phyloP scores from a whole-genome alignment of 2,329 filamentous ascomycete genomes.

The Colletotrichum eleusines region DNA sequence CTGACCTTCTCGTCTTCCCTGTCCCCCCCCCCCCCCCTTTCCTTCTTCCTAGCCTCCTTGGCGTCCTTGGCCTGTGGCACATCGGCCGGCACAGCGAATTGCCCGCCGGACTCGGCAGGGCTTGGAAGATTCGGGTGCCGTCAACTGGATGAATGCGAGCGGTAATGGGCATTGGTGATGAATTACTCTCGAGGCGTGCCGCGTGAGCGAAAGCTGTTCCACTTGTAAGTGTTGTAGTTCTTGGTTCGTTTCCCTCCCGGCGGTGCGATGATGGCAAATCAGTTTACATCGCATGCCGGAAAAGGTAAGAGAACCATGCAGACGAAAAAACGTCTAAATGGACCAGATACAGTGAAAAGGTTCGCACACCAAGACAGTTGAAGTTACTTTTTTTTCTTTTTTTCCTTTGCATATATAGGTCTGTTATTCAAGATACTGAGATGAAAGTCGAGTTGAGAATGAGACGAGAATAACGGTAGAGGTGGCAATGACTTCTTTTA shows the following conservation, averaged over 20 bases:
- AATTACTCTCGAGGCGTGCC: background rate
- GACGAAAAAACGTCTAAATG: conserved; percentile 1
- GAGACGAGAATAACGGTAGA: too few species aligned
- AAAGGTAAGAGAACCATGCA: background rate
- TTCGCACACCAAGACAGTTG: too few species aligned
- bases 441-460: too few species aligned
- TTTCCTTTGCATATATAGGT: background rate
- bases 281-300: conserved; percentile 11
- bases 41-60: background rate
- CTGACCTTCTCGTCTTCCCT: background rate
- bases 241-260: background rate
- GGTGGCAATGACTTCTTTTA: too few species aligned
- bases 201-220: background rate
- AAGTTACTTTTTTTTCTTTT: background rate
- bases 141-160: conserved; percentile 9
- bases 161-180: conserved; percentile 17
- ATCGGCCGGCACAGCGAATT: background rate
- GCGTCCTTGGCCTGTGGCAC: background rate
- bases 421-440: conserved; percentile 1
- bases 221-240: too few species aligned
- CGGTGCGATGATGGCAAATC: background rate
- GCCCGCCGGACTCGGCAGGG: conserved; percentile 5
- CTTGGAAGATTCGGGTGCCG: background rate
- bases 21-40: background rate
- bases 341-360: conserved; percentile 1